Evolutionary conservation across 768 basidiomycete species (phyloP).

Genomic region (Ramaria rubella): DNA sequence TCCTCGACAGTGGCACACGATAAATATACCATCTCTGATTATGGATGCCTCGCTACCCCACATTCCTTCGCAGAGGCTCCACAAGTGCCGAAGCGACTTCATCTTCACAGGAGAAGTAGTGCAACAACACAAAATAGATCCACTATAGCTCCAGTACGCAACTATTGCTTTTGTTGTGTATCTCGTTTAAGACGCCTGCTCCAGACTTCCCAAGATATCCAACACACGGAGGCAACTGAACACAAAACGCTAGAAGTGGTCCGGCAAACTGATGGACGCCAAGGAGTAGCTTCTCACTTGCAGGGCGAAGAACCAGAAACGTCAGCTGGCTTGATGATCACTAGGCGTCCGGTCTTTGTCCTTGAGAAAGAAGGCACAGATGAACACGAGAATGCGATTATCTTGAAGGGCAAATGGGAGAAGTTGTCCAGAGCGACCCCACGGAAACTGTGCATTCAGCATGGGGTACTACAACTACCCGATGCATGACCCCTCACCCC

Average conservation of each 20-base stretch:
- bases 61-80: neutral
- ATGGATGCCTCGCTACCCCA: neutral
- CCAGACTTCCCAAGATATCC: too few species aligned
- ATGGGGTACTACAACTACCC: too few species aligned
- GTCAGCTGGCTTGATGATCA: neutral
- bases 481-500: too few species aligned
- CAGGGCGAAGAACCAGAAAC: too few species aligned
- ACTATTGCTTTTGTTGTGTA: too few species aligned
- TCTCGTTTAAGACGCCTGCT: too few species aligned
- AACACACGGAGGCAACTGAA: too few species aligned
- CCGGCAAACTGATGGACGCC: too few species aligned
- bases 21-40: neutral
- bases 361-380: neutral
- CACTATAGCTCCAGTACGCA: too few species aligned
- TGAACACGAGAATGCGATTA: neutral
- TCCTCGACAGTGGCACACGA: neutral
- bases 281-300: too few species aligned
- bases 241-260: too few species aligned
- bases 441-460: neutral
- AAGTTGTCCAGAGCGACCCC: neutral
- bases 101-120: neutral
- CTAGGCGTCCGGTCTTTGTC: neutral
- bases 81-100: neutral
- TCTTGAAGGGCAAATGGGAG: neutral
- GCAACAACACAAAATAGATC: too few species aligned